These are phyloP conservation scores for Neocucurbitaria cava DNA, from an alignment of 2,329 filamentous ascomycete genomes.

Conservation along the genomic window DNA sequence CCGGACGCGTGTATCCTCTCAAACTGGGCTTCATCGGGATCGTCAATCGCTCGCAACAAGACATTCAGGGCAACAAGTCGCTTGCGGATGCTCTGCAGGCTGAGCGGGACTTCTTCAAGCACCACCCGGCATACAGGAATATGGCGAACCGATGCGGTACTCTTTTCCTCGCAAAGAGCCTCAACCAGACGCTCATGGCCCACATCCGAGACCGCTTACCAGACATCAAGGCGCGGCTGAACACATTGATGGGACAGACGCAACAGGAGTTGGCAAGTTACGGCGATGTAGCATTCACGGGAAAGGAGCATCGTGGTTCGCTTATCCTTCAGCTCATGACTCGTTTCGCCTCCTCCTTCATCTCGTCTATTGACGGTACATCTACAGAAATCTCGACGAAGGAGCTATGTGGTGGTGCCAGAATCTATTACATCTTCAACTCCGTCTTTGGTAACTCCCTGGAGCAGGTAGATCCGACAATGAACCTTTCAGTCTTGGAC, in stretches of 20 bases:
- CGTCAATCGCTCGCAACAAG: conserved; percentile 96
- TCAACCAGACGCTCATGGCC: conserved; percentile 93
- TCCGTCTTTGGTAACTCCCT: conserved; percentile 97
- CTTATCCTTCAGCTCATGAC: conserved; percentile 98
- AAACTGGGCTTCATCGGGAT: conserved; percentile 98
- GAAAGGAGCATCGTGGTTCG: conserved; percentile 94
- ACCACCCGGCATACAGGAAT: conserved; percentile 96
- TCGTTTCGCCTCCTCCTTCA: conserved; percentile 95
- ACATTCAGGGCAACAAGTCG: conserved; percentile 96
- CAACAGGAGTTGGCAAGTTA: conserved; percentile 98
- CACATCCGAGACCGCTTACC: conserved; percentile 95
- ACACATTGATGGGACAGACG: conserved; percentile 99
- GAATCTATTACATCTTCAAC: conserved; percentile 99
- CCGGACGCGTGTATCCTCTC: conserved; percentile 92
- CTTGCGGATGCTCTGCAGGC: conserved; percentile 88
- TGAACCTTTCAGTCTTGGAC: conserved; percentile 91
- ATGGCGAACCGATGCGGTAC: conserved; percentile 94
- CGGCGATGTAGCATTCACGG: conserved; percentile 95
- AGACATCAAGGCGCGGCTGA: conserved; percentile 96
- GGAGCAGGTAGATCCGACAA: conserved; percentile 94
- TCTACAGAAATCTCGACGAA: conserved; percentile 99
- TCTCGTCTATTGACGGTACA: conserved; percentile 97
- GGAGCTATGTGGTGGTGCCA: conserved; percentile 90
- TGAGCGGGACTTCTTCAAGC: conserved; percentile 94
- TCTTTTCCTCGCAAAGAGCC: conserved; percentile 89